Percentiles rank a stretch among this genome's conserved stretches.
Conservation (phyloP, 1,139 yeast genomes). For the Lodderomyces pseudojiufengensis region DNA sequence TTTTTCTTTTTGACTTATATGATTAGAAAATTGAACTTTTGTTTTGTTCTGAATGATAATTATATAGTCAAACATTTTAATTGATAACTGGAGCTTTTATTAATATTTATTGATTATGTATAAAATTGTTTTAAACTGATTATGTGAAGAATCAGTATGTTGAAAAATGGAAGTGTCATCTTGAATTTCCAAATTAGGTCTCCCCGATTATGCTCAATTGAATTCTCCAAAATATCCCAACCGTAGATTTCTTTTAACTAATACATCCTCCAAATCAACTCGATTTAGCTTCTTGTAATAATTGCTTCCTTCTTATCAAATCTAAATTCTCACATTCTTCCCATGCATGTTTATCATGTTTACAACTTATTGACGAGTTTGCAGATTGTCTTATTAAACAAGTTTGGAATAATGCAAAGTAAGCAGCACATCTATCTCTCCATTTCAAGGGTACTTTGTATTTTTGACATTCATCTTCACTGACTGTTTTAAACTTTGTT, state of each 20-base stretch:
- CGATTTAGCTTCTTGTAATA: constrained; percentile 55
- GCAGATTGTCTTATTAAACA: constrained; percentile 49
- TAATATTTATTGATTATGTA: too few species aligned
- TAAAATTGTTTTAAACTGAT: too few species aligned
- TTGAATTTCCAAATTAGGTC: too few species aligned
- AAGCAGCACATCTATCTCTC: constrained; percentile 83
- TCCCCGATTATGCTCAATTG: too few species aligned
- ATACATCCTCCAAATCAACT: too few species aligned
- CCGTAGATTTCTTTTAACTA: too few species aligned
- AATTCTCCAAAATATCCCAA: too few species aligned
- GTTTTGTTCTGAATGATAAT: neutral
- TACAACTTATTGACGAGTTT: constrained; percentile 54
- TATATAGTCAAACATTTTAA: neutral
- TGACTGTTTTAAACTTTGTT: constrained; percentile 36
- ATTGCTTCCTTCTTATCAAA: constrained; percentile 76
- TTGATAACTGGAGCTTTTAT: neutral
- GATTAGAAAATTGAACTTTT: neutral
- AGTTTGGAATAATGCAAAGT: constrained; percentile 56
- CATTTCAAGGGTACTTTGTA: constrained; percentile 76
- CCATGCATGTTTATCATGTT: constrained; percentile 77
- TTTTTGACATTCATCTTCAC: constrained; percentile 82
- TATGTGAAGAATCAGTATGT: too few species aligned
- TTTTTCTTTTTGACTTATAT: neutral
- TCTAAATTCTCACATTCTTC: constrained; percentile 85
- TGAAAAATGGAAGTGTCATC: too few species aligned